These are phyloP conservation scores for Penicillium taxi DNA, from an alignment of 495 filamentous ascomycete genomes.

Conservation along the genomic window DNA sequence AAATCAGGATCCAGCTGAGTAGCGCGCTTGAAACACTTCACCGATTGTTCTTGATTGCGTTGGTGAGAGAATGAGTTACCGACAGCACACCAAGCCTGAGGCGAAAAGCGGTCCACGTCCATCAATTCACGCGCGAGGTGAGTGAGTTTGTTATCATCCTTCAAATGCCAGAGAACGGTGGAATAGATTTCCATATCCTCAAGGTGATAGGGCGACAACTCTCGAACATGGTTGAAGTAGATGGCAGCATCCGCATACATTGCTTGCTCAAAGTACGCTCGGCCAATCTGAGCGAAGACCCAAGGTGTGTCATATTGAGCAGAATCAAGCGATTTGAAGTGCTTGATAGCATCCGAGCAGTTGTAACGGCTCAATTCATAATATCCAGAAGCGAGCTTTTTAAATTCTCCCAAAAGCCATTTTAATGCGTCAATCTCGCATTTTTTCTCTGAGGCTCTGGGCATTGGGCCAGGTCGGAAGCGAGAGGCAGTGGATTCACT, in stretches of 20 bases:
- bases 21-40: conserved; percentile 91
- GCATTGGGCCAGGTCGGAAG: conserved; percentile 21
- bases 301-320: conserved; percentile 89
- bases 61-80: conserved; percentile 96
- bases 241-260: conserved; percentile 80
- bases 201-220: conserved; percentile 65
- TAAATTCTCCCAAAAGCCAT: conserved; percentile 75
- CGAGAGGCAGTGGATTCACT: conserved; percentile 38
- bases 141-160: conserved; percentile 82
- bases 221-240: conserved; percentile 66
- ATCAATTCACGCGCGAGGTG: conserved; percentile 85
- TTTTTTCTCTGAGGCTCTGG: conserved; percentile 31
- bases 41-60: conserved; percentile 86
- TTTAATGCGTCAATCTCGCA: conserved; percentile 69
- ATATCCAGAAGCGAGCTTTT: conserved; percentile 73
- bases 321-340: conserved; percentile 59
- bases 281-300: conserved; percentile 83
- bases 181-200: conserved; percentile 98
- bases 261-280: conserved; percentile 81
- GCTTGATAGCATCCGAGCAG: conserved; percentile 64
- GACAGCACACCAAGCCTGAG: conserved; percentile 90
- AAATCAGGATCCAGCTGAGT: conserved; percentile 84
- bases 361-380: conserved; percentile 68
- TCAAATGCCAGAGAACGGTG: conserved; percentile 93
- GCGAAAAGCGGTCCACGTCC: conserved; percentile 76